Base-by-base conservation (phyloP, 768 basidiomycete species). In the Jaapia argillacea region DNA sequence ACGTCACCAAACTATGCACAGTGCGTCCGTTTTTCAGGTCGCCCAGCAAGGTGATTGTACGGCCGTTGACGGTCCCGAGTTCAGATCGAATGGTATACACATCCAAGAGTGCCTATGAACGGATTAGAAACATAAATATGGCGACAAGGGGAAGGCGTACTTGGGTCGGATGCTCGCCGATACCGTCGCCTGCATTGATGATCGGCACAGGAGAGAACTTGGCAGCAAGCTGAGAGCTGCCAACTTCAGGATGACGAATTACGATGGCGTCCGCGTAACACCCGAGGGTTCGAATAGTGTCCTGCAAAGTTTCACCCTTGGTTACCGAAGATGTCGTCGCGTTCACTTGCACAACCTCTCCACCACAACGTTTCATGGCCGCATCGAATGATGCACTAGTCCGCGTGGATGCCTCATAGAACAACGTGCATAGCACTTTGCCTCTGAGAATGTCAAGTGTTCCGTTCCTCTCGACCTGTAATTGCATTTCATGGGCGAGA, bases 21-120 rank as follows among this genome's bases (percentile, higher is more conserved):
- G 96, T 99, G 37, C 96, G 81, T 24, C 96, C 96, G 55, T 98
- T 94, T 72, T 96, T 97, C 53, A 99, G 72, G 60, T 99, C 96
- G 41, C 96, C 96, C 6, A 99, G 77, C 42, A 91, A 62, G 6
- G 88, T 91, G 57, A 98, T 84, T 12, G 87, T 91, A 41, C 87
- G 84, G 28, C 93, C 96, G 58, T 98, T 98, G 51, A 98, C 92
- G 0, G 93, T 96, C 44, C 96, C 96, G 41, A 99, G 75, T 64
- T 99, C 96, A 40, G 92, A 96, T 47, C 94, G 88, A 50, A 98
- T 97, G 33, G 92, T 96, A 63, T 88, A 97, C 14, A 91, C 74
- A 53, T 92, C 89, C 51, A 92, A 62, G 6, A 92, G 68, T 2
- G 88, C 88, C 81, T 88, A 44, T 14, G 16, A n/a, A 31, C 28